These are phyloP conservation scores for Brasenia schreberi DNA, from an alignment of 164 flowering plant species.

Conservation along the genomic window DNA sequence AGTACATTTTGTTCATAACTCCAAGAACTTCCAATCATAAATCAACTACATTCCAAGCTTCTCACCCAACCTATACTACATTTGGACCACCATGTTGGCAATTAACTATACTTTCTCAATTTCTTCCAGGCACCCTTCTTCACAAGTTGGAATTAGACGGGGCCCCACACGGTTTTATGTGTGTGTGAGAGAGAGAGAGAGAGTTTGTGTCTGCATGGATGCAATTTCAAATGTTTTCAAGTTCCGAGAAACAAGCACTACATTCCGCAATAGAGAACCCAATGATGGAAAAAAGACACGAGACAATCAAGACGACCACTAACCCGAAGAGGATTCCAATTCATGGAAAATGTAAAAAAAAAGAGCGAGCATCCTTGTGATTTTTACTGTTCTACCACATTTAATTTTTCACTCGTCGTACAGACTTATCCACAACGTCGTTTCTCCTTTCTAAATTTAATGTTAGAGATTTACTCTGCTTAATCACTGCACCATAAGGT, in stretches of 20 bases:
- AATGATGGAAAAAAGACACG: not conserved
- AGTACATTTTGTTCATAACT: slow-evolving; percentile 1
- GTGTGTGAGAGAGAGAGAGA: not conserved
- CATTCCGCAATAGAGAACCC: not conserved
- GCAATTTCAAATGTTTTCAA: not conserved
- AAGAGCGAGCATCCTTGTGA: not conserved
- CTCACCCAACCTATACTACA: not conserved
- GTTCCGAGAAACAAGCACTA: not conserved
- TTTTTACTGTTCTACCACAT: not conserved
- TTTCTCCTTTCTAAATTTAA: not conserved
- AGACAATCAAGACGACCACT: not conserved
- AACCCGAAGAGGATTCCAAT: not conserved
- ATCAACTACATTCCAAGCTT: not conserved
- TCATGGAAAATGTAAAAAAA: not conserved
- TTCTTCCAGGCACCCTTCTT: not conserved
- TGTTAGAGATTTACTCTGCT: not conserved
- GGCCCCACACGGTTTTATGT: no score
- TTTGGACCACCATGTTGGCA: no score
- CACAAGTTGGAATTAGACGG: no score
- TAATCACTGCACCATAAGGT: no score
- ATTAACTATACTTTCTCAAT: not conserved
- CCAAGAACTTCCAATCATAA: not conserved
- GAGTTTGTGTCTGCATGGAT: not conserved
- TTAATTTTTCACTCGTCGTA: not conserved
- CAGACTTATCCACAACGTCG: not conserved